Evolutionary conservation across 495 filamentous ascomycete species (phyloP), one percentile per base, ranked within the genome.

Genomic region (Schizothecium vesticola): DNA sequence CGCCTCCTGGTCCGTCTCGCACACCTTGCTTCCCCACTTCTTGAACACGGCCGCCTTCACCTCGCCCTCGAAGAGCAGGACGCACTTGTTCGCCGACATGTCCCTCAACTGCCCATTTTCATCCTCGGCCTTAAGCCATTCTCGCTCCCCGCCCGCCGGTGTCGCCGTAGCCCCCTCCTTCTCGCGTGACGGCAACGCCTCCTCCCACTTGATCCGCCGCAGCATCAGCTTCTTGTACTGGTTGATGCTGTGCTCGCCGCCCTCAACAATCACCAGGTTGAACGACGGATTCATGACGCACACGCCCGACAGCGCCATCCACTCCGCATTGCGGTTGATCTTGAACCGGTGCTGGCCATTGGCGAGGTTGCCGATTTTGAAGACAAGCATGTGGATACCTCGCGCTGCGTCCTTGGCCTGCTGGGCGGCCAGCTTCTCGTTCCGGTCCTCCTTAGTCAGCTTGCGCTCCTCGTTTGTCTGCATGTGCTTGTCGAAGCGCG

Each of bases 301-400:
- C 19, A 96, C 84, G 6, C 95, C 95, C 16, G 90, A 95, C 59
- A 97, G 84, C 12, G 85, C 88, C 66, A 92, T 85, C 72, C 98
- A 92, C 68, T 97, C 92, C 1, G 94, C 94, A 70, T 97, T 98
- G 72, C 91, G 90, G 76, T 87, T 87, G 73, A 99, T 89, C 80
- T 96, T 95, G 82, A 93, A 98, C 4, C 94, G 88, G 79, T 97
- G 93, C 69, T 92, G 89, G 24, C 93, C 93, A 74, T 94, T 97
- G 19, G 91, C 89, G 16, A 99, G 86, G 71, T 84, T 92, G 72
- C 91, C 87, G 64, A 99, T 90, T 77, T 90, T 92, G 84, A 94
- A 97, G 1, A 97, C 95, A 0, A 91, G 84, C 69, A 93, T 83
- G 69, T 86, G 86, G 60, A 98, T 87, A 10, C 96, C 95, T 78